phyloP scores from a whole-genome alignment of 805 yeast species.

The Hanseniaspora thailandica region DNA sequence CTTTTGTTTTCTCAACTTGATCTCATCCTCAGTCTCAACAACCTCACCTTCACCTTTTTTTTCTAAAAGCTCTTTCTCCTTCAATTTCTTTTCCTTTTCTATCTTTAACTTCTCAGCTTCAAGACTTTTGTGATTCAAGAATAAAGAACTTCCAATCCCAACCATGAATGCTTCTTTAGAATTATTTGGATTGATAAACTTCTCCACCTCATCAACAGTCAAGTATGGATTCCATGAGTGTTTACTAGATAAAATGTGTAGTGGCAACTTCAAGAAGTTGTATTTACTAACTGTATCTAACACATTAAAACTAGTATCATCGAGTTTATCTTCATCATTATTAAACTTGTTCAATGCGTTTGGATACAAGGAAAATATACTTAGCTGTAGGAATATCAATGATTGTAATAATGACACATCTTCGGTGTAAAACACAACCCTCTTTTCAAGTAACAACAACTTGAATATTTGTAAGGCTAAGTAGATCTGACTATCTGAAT shows the following conservation, averaged over 20 bases:
- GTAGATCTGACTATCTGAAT: background rate
- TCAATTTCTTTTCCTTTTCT: background rate
- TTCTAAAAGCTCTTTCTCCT: background rate
- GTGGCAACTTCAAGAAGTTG: slow-evolving; percentile 8
- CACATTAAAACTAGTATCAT: slow-evolving; percentile 2
- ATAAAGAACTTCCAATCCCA: slow-evolving; percentile 10
- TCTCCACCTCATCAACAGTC: slow-evolving; percentile 9
- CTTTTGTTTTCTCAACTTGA: background rate
- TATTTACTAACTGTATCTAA: slow-evolving; percentile 11
- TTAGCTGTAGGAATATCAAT: slow-evolving; percentile 4
- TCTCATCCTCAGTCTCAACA: background rate
- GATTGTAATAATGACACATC: slow-evolving; percentile 6
- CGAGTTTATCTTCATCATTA: background rate
- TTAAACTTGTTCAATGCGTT: slow-evolving; percentile 3
- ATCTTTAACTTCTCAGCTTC: background rate
- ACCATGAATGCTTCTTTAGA: background rate
- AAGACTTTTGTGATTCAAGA: slow-evolving; percentile 9
- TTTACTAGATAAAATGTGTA: background rate
- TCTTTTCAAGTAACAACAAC: slow-evolving; percentile 4
- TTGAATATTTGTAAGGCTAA: background rate
- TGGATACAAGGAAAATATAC: slow-evolving; percentile 3
- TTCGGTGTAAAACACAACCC: slow-evolving; percentile 10
- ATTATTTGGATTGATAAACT: background rate
- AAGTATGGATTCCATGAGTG: slow-evolving; percentile 7
- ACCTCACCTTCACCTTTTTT: background rate